Conservation (phyloP, 805 yeast genomes). For the Candida hungchunana region DNA sequence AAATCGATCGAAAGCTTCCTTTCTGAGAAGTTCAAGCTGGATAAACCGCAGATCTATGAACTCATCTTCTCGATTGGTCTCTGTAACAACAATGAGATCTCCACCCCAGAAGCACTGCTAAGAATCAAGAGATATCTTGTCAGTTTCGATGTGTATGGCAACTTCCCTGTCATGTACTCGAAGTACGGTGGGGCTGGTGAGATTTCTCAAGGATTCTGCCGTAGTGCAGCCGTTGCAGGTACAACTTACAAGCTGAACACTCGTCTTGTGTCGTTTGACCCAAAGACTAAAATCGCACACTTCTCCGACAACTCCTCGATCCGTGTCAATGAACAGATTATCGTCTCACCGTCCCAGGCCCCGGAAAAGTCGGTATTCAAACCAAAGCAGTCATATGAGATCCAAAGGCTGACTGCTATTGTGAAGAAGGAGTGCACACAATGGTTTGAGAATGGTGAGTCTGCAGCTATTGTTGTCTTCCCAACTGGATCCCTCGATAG, state of each 20-base stretch:
- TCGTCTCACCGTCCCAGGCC: conserved; percentile 70
- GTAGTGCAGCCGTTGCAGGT: conserved; percentile 98
- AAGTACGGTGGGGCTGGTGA: conserved; percentile 97
- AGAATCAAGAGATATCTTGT: conserved; percentile 79
- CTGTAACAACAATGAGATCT: conserved; percentile 53
- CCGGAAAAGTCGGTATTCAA: conserved; percentile 38
- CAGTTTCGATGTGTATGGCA: conserved; percentile 89
- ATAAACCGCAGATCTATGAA: conserved; percentile 73
- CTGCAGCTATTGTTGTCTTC: conserved; percentile 84
- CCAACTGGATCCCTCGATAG: conserved; percentile 76
- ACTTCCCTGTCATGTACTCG: conserved; percentile 86
- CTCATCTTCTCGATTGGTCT: conserved; percentile 83
- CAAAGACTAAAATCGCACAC: conserved; percentile 58
- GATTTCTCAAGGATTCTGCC: conserved; percentile 91
- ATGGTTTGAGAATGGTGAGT: conserved; percentile 86
- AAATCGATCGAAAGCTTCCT: conserved; percentile 59
- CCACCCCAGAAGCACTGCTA: conserved; percentile 70
- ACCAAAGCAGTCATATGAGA: conserved; percentile 45
- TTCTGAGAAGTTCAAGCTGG: conserved; percentile 61
- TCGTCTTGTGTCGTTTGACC: conserved; percentile 59
- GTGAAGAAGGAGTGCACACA: conserved; percentile 85
- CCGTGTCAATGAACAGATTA: conserved; percentile 72
- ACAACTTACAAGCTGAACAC: conserved; percentile 86
- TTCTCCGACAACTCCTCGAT: conserved; percentile 74
- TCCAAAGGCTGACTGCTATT: conserved; percentile 74